Evolutionary conservation across 257 asterid genomes (phyloP), one percentile per base, ranked within the genome.

Genomic region (Solanum neorickii): DNA sequence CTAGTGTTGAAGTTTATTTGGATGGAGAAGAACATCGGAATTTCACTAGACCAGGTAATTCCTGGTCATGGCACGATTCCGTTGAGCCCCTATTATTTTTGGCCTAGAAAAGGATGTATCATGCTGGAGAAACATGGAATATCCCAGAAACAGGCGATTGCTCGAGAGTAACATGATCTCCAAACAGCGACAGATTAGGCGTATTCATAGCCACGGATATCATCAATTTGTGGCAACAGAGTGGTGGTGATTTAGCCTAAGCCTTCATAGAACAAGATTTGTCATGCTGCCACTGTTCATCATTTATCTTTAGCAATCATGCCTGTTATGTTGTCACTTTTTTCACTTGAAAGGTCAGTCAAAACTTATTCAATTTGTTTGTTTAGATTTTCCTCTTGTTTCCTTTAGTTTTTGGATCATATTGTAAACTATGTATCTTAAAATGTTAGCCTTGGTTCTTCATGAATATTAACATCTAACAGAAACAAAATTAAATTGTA

Each of bases 21-120:
- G 93, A 87, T 89, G 93, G 89, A 91, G 84, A 91, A 91, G 90
- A 91, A 91, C 59, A 89, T 91, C 20, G 93, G 93, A 80, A 88
- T 91, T 84, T 85, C 92, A 18, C 83, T 91, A n/a, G 93, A 91
- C 91, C 93, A 91, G 76, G 90, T 87, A 88, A 89, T 89, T 29
- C 92, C 92, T 33, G 93, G 92, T 35, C 84, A 91, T 60, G 93
- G 93, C 49, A 88, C 93, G 33, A 89, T 91, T 86, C 93, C 93
- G 2, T 83, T 91, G 86, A 91, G 93, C 82, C 93, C 92, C 11
- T 91, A 89, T 25, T 91, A 91, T 83, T 91, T 91, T 86, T 91
- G 93, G 93, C 93, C 93, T 2, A 87, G 92, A 73, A 91, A 91
- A 89, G 93, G n/a, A n/a, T n/a, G n/a, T n/a, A n/a, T n/a, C n/a